These are phyloP conservation scores for Pseudozyma tsukubaensis DNA, from an alignment of 1,284 basidiomycete species.

Conservation along the genomic window DNA sequence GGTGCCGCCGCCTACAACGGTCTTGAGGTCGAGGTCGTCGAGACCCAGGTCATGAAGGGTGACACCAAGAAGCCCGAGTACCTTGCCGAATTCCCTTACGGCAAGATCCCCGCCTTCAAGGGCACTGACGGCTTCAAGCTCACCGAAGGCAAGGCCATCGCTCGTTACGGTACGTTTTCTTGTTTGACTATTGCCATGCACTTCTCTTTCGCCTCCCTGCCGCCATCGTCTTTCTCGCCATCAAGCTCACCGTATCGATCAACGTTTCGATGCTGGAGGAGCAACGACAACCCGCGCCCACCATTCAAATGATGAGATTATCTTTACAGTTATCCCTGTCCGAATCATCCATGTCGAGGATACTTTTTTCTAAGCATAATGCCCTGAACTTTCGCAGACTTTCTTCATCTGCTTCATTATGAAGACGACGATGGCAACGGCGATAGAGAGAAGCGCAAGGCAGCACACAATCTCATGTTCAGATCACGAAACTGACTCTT, in stretches of 20 bases:
- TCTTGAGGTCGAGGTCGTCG: conserved; percentile 60
- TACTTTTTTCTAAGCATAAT: conserved; percentile 59
- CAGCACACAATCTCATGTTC: neutral
- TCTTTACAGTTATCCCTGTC: conserved; percentile 69
- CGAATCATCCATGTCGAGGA: conserved; percentile 74
- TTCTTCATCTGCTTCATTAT: neutral
- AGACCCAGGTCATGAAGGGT: conserved; percentile 39
- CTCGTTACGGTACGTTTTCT: conserved; percentile 84
- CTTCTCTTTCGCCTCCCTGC: conserved; percentile 1
- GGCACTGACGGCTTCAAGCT: conserved; percentile 82
- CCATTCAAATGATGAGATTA: conserved; percentile 69
- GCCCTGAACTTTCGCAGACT: conserved; percentile 41
- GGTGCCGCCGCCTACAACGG: conserved; percentile 67
- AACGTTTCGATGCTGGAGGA: neutral
- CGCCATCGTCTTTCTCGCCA: neutral
- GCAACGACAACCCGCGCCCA: neutral
- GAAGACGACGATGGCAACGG: neutral
- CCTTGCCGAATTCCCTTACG: conserved; percentile 60
- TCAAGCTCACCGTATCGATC: neutral
- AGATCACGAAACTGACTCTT: conserved; percentile 15
- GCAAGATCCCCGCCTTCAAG: conserved; percentile 80
- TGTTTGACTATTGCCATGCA: neutral
- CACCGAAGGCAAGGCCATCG: conserved; percentile 83
- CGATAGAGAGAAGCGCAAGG: conserved; percentile 4
- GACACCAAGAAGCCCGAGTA: conserved; percentile 65